A percentile compares a stretch with the other conserved stretches of the same genome.
These are phyloP conservation scores for Kregervanrija delftensis DNA, from an alignment of 805 yeast species.

Conservation along the genomic window DNA sequence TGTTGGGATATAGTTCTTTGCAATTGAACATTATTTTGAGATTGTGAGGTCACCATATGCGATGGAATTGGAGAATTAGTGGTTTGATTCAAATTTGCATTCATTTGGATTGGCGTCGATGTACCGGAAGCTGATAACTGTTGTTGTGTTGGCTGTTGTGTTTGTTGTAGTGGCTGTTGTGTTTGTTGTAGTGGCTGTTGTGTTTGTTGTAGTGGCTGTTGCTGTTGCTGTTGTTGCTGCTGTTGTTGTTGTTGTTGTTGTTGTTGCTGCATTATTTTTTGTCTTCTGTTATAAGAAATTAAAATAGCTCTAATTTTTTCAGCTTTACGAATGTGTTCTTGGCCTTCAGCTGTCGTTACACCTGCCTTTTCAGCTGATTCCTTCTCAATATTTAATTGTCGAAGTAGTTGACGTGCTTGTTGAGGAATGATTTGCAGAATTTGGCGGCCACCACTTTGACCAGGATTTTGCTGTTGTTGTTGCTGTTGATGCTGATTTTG, in stretches of 20 bases:
- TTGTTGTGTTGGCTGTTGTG: slow-evolving; percentile 1
- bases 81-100: not conserved
- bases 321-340: slow-evolving; percentile 56
- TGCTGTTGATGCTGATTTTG: slow-evolving; percentile 13
- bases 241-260: slow-evolving; percentile 23
- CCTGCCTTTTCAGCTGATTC: slow-evolving; percentile 61
- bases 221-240: slow-evolving; percentile 9
- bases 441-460: not conserved
- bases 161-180: slow-evolving; percentile 6
- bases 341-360: slow-evolving; percentile 51
- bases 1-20: slow-evolving; percentile 7
- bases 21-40: not conserved
- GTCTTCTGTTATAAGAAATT: slow-evolving; percentile 33
- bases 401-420: slow-evolving; percentile 52
- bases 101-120: slow-evolving; percentile 5
- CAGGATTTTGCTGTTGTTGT: slow-evolving; percentile 12
- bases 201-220: slow-evolving; percentile 13
- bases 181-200: slow-evolving; percentile 4
- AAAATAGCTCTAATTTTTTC: slow-evolving; percentile 56
- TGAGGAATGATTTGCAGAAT: slow-evolving; percentile 34
- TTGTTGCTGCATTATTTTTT: slow-evolving; percentile 23
- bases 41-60: slow-evolving; percentile 4
- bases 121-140: slow-evolving; percentile 5
- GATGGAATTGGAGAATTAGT: slow-evolving; percentile 1
- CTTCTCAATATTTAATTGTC: slow-evolving; percentile 51